Conservation (phyloP, 371 early-diverging fungal genomes). For the Lichtheimia ramosa region DNA sequence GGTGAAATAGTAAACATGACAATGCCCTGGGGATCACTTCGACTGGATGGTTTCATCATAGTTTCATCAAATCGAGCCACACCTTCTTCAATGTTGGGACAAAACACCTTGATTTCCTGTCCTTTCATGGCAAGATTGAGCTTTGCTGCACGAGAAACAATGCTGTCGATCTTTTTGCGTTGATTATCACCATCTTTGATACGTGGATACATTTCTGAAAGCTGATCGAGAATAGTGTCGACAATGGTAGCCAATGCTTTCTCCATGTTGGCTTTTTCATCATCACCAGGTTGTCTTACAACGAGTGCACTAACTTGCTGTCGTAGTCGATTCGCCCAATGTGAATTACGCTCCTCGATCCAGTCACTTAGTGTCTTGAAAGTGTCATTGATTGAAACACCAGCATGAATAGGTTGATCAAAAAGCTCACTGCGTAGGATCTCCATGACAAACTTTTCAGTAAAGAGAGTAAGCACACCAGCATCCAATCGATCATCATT, state of each 20-base stretch:
- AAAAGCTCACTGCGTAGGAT: constrained; percentile 22
- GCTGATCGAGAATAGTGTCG: constrained; percentile 16
- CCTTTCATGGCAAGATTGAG: constrained; percentile 35
- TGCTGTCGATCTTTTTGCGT: constrained; percentile 33
- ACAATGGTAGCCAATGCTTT: constrained; percentile 22
- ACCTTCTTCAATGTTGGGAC: constrained; percentile 12
- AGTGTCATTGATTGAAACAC: constrained; percentile 39
- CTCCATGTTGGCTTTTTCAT: constrained; percentile 22
- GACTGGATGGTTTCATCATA: constrained; percentile 21
- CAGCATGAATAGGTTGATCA: constrained; percentile 42
- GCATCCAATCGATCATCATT: constrained; percentile 29
- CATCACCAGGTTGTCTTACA: constrained; percentile 34
- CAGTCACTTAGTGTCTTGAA: constrained; percentile 33
- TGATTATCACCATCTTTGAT: constrained; percentile 20
- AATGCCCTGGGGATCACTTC: constrained; percentile 19
- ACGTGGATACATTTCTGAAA: constrained; percentile 30
- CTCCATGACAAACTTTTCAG: constrained; percentile 39
- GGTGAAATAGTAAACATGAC: constrained; percentile 22
- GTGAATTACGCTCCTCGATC: constrained; percentile 33
- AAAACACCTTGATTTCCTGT: constrained; percentile 20
- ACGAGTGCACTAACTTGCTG: constrained; percentile 45
- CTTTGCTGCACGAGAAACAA: constrained; percentile 22
- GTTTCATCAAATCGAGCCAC: constrained; percentile 12
- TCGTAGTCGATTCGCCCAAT: constrained; percentile 41
- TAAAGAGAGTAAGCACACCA: constrained; percentile 37